A percentile compares a stretch with the other conserved stretches of the same genome.
Conservation (phyloP, 768 basidiomycete species). For the Leccinum incarnatum region DNA sequence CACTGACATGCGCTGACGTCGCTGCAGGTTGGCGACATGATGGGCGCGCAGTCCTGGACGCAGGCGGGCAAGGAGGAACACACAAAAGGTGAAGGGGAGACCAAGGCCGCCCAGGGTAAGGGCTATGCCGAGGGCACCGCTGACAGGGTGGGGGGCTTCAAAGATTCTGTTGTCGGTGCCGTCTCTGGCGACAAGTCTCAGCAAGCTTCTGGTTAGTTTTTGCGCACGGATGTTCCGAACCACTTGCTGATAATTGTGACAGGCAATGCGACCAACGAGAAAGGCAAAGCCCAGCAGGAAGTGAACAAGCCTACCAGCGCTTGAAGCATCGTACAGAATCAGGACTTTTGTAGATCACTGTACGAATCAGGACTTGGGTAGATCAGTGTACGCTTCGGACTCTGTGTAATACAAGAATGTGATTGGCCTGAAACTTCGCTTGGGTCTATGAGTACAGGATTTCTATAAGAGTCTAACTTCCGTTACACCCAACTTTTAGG, state of each 20-base stretch:
- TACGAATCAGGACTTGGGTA: neutral
- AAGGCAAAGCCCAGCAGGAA: conserved; percentile 54
- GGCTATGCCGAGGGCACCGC: conserved; percentile 47
- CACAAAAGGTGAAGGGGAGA: conserved; percentile 44
- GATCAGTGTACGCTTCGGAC: neutral
- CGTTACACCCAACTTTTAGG: conserved; percentile 62
- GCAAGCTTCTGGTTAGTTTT: conserved; percentile 42
- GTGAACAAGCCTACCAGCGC: conserved; percentile 38
- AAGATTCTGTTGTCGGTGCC: conserved; percentile 53
- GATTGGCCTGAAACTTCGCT: neutral
- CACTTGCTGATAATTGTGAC: neutral
- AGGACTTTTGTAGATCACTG: neutral
- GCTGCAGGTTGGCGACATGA: conserved; percentile 40
- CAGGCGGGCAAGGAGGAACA: conserved; percentile 51
- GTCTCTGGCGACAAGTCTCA: conserved; percentile 55
- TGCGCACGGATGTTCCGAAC: accelerated
- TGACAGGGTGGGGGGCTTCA: conserved; percentile 48
- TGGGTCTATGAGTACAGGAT: too few species aligned
- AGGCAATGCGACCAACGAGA: conserved; percentile 56
- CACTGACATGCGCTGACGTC: neutral
- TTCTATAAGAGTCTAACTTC: neutral
- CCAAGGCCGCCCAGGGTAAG: conserved; percentile 46
- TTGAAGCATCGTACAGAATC: neutral
- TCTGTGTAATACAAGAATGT: neutral
- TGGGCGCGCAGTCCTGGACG: conserved; percentile 42